Evolutionary conservation across 768 basidiomycete genomes (phyloP).

Genomic region (Amanita rimosa): DNA sequence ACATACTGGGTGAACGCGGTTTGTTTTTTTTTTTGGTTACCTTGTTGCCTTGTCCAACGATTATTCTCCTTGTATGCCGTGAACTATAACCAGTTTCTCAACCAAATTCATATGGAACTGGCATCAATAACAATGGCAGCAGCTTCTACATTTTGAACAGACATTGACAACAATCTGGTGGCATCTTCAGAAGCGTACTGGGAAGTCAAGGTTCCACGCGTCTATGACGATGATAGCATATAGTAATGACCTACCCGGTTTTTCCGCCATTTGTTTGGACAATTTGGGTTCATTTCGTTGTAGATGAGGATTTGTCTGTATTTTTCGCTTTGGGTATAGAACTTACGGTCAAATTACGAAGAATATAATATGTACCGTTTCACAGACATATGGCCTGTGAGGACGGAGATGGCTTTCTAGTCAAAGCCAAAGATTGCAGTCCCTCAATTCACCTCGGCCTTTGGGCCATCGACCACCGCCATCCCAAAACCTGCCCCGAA

Average conservation of each 20-base stretch:
- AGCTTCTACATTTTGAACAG: conserved; percentile 45
- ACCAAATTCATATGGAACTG: conserved; percentile 30
- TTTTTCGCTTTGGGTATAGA: too few species aligned
- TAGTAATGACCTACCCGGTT: too few species aligned
- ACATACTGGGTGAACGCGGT: conserved; percentile 36
- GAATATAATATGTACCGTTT: neutral
- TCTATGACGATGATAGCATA: conserved; percentile 26
- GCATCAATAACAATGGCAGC: conserved; percentile 41
- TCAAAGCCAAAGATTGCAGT: conserved; percentile 1
- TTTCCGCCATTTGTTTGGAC: too few species aligned
- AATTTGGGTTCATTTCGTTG: too few species aligned
- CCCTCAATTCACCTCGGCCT: conserved; percentile 2
- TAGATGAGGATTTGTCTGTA: too few species aligned
- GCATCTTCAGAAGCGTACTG: conserved; percentile 58
- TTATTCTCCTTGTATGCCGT: conserved; percentile 35
- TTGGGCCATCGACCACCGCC: neutral
- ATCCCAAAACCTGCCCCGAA: neutral
- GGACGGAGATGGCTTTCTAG: conserved; percentile 4
- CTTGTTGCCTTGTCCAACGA: too few species aligned
- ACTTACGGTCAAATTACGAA: too few species aligned
- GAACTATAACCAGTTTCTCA: conserved; percentile 37
- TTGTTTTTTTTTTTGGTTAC: too few species aligned
- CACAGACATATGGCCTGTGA: too few species aligned
- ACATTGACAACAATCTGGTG: conserved; percentile 46
- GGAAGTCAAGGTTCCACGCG: conserved; percentile 49